Percentiles rank a stretch among this genome's conserved stretches.
Evolutionary conservation across 2,329 filamentous ascomycete genomes (phyloP).

Genomic region (Epichloe gansuensis): DNA sequence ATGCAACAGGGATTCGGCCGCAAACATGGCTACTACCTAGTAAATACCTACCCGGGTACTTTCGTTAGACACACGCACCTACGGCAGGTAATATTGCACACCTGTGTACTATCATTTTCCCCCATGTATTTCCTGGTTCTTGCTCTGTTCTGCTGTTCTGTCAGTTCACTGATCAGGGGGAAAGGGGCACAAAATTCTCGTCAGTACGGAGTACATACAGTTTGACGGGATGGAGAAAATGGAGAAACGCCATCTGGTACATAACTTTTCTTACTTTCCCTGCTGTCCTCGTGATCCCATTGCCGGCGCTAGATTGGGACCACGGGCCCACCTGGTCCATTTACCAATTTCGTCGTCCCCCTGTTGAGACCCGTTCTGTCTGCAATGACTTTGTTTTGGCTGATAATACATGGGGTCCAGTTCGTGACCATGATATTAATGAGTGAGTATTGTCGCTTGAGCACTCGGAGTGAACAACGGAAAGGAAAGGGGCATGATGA

Average conservation of each 20-base stretch:
- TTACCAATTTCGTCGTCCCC: not conserved
- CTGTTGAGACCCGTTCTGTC: not conserved
- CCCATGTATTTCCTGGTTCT: not conserved
- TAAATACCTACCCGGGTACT: not conserved
- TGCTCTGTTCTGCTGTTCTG: too few species aligned
- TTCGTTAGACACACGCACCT: not conserved
- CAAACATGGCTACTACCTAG: too few species aligned
- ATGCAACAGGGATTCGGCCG: not conserved
- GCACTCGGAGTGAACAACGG: too few species aligned
- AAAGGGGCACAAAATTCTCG: too few species aligned
- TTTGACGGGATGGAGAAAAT: not conserved
- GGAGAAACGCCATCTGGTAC: not conserved
- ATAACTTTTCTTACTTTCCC: constrained; percentile 6
- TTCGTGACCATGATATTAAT: too few species aligned
- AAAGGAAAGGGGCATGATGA: too few species aligned
- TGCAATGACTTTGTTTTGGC: too few species aligned
- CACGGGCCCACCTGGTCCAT: not conserved
- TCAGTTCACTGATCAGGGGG: too few species aligned
- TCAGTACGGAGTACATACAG: not conserved
- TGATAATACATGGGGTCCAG: too few species aligned
- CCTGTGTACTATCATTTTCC: not conserved
- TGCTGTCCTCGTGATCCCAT: constrained; percentile 16
- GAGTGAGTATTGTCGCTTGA: too few species aligned
- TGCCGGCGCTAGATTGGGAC: not conserved
- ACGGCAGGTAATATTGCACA: too few species aligned